Evolutionary conservation across 1,284 basidiomycete species (phyloP), one percentile per base, ranked within the genome.

Genomic region (Pseudozyma tsukubaensis): DNA sequence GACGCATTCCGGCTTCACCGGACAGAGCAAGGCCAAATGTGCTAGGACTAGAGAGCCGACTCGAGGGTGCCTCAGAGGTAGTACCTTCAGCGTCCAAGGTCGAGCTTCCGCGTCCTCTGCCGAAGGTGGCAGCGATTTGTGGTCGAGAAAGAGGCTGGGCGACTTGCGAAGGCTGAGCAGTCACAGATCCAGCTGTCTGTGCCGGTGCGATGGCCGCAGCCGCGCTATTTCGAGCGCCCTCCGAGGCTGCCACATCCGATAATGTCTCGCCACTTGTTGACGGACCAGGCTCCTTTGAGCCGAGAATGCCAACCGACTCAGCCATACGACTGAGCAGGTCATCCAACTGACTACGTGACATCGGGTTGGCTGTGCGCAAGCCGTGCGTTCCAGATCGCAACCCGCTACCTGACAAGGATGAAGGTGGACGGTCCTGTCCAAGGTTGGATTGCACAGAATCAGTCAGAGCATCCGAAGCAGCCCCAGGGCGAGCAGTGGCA

Each of bases 271-370:
- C 64, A 44, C 64, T 63, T 4, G 48, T 36, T 21, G 55, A 37
- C 14, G 57, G 56, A 0, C 39, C 48, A n/a, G 29, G 50, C 50
- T 61, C 62, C 40, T 61, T 70, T 1, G 62, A 39, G 10, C 51
- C 51, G 19, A 69, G 9, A 4, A 74, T 54, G 13, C 74, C 67
- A 12, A 80, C 69, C 8, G 75, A 72, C 45, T 66, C 61, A 29
- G 69, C 75, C 79, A 80, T 79, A 11, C 76, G 71, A 34, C 56
- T 67, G 14, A 80, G 75, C 66, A 80, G 50, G 14, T 79, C 78
- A 35, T 80, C 77, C 43, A 80, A 67, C 56, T 77, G 77, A 24
- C 78, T 71, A 42, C 72, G 70, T 13, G 72, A 69, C 48, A 72
- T 59, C 1, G 70, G 68, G 36, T 69, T 64, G 8, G 60, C 59